A percentile compares a stretch with the other conserved stretches of the same genome.
These are phyloP conservation scores for Rhizophora apiculata DNA, from an alignment of 345 rosid species.

Conservation along the genomic window DNA sequence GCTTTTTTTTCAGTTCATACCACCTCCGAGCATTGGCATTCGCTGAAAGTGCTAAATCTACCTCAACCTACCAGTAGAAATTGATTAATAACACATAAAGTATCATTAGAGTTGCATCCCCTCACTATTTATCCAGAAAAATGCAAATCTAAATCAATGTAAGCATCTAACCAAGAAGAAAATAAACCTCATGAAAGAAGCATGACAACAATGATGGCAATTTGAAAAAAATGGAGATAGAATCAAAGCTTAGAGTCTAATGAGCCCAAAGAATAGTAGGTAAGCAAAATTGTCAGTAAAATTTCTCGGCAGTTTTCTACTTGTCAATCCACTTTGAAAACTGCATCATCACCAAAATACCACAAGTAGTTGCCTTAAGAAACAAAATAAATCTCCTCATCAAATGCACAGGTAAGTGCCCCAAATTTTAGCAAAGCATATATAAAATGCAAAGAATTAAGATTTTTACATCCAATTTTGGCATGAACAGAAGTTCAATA, in stretches of 20 bases:
- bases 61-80: slow-evolving; percentile 65
- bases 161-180: background rate
- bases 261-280: background rate
- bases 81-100: background rate
- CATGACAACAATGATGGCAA: background rate
- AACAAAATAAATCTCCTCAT: background rate
- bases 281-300: too few relatives aligned
- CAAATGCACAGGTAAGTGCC: background rate
- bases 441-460: background rate
- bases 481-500: background rate
- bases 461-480: background rate
- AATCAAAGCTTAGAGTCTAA: background rate
- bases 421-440: background rate
- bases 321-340: background rate
- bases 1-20: slow-evolving; percentile 94
- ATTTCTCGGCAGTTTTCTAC: background rate
- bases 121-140: background rate
- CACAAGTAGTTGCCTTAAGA: slow-evolving; percentile 1
- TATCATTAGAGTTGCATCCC: background rate
- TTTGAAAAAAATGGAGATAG: background rate
- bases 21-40: slow-evolving; percentile 94
- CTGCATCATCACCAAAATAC: background rate
- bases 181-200: background rate
- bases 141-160: background rate
- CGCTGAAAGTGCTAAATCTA: slow-evolving; percentile 91